Conservation (phyloP, 306 rosid genomes). For the Ceratonia siliqua region DNA sequence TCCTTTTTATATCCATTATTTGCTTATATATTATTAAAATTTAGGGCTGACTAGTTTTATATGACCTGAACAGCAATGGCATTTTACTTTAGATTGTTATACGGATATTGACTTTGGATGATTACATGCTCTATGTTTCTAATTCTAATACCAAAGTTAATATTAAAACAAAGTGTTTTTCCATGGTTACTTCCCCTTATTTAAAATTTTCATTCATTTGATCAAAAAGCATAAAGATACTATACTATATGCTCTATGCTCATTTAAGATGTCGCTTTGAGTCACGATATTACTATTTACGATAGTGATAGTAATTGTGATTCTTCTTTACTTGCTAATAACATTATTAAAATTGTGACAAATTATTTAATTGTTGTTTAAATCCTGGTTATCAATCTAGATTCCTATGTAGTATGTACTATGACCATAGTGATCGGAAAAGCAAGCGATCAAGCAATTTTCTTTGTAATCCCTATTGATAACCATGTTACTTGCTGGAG, state of each 20-base stretch:
- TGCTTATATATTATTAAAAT: not conserved
- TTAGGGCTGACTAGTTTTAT: not conserved
- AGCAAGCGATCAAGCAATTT: slow-evolving; percentile 24
- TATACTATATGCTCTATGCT: not conserved
- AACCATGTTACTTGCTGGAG: slow-evolving; percentile 6
- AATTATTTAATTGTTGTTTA: slow-evolving; percentile 22
- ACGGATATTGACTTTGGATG: slow-evolving; percentile 13
- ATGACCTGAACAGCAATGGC: not conserved
- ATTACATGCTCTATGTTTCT: not conserved
- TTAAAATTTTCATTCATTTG: not conserved
- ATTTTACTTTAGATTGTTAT: not conserved
- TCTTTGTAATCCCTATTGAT: slow-evolving; percentile 5
- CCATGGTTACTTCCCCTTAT: not conserved
- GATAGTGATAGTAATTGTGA: not conserved
- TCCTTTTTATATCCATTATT: not conserved
- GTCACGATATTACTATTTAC: not conserved
- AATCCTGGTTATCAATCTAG: slow-evolving; percentile 24
- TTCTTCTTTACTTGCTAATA: not conserved
- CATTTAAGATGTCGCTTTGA: not conserved
- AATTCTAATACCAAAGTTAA: not conserved
- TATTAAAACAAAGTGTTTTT: not conserved
- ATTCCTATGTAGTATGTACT: not conserved
- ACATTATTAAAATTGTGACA: not conserved
- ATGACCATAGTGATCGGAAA: not conserved
- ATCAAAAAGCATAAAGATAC: not conserved